phyloP scores from a whole-genome alignment of 257 asterid genomes.

The Cordia subcordata region DNA sequence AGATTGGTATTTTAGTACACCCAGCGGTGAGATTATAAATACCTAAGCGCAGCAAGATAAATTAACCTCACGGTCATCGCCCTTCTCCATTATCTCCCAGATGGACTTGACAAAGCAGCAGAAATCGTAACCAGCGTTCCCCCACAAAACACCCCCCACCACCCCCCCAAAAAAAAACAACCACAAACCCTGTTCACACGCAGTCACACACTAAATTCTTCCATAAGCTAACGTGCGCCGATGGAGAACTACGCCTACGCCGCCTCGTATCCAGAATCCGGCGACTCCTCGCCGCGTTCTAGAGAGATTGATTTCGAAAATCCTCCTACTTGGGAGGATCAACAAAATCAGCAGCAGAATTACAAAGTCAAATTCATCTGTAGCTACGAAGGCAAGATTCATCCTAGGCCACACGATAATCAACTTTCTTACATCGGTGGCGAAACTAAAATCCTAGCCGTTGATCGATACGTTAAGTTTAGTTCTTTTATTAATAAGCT shows the following conservation, averaged over 20 bases:
- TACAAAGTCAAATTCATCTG: slow-evolving; percentile 84
- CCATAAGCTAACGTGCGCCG: slow-evolving; percentile 17
- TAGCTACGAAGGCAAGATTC: slow-evolving; percentile 92
- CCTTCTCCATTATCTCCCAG: slow-evolving; percentile 2
- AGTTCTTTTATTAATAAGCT: slow-evolving; percentile 47
- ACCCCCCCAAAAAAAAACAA: too few relatives aligned
- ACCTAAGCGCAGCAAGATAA: neutral
- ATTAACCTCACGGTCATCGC: neutral
- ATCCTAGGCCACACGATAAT: slow-evolving; percentile 88
- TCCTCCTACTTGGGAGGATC: slow-evolving; percentile 79
- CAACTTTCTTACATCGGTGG: slow-evolving; percentile 85
- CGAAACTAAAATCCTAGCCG: slow-evolving; percentile 84
- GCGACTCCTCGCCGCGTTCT: slow-evolving; percentile 86
- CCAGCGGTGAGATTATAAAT: neutral
- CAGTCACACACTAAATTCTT: neutral
- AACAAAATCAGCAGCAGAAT: slow-evolving; percentile 35
- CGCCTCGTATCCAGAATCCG: slow-evolving; percentile 82
- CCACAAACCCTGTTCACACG: neutral
- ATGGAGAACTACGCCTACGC: slow-evolving; percentile 83
- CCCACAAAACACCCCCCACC: neutral
- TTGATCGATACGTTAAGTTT: slow-evolving; percentile 66
- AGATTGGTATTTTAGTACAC: too few relatives aligned
- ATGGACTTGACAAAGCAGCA: slow-evolving; percentile 5
- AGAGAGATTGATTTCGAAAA: slow-evolving; percentile 86
- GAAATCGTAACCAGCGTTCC: neutral